A percentile compares a stretch with the other conserved stretches of the same genome.
These are phyloP conservation scores for Alternaria tenuissima DNA, from an alignment of 2,329 filamentous ascomycete genomes.

Conservation along the genomic window DNA sequence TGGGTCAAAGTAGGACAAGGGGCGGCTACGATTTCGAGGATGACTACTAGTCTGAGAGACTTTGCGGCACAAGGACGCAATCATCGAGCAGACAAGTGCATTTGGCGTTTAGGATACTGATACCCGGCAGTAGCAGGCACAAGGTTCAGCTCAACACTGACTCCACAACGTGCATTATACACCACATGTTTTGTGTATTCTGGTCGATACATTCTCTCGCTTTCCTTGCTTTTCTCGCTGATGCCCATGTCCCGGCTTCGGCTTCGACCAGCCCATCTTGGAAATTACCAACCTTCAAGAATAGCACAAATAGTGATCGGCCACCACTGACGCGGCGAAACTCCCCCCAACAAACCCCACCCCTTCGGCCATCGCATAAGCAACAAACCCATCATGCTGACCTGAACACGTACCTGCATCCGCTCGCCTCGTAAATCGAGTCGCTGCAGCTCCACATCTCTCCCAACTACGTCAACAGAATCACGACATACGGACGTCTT, in stretches of 20 bases:
- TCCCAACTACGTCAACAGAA: neutral
- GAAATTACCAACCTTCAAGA: neutral
- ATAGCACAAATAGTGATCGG: neutral
- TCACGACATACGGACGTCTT: neutral
- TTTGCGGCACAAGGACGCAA: neutral
- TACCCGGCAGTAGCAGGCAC: slow-evolving; percentile 1
- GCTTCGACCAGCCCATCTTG: neutral
- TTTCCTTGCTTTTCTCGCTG: neutral
- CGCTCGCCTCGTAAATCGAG: neutral
- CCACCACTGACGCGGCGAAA: neutral
- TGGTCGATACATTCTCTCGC: neutral
- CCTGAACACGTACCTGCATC: neutral
- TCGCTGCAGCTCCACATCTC: neutral
- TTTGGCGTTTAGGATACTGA: slow-evolving; percentile 10
- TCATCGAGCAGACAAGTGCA: neutral
- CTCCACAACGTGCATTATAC: neutral
- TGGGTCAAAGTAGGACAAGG: slow-evolving; percentile 13
- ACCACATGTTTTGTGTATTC: neutral
- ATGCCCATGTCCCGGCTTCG: neutral
- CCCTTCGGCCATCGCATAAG: neutral
- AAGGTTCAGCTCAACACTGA: neutral
- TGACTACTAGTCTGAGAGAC: neutral
- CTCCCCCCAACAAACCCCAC: neutral
- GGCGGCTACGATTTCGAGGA: slow-evolving; percentile 5
- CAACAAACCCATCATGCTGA: neutral